These are phyloP conservation scores for Lotmaria passim DNA, from an alignment of 208 protist genomes.

Conservation along the genomic window DNA sequence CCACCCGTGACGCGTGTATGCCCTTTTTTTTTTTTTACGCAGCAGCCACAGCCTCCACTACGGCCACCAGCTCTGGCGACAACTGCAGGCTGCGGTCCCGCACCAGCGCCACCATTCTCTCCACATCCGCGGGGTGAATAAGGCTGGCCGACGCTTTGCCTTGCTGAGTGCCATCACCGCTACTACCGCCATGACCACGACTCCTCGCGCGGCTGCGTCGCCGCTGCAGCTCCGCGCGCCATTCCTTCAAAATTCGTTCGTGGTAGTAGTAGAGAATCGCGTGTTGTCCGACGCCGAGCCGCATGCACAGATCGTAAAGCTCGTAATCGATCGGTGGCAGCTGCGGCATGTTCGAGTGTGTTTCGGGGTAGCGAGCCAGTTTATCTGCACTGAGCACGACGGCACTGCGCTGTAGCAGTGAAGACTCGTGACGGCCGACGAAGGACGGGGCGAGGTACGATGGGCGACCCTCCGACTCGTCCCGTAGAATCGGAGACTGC, in stretches of 20 bases:
- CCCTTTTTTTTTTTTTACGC: slow-evolving; percentile 2
- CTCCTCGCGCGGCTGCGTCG: slow-evolving; percentile 19
- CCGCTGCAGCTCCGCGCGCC: slow-evolving; percentile 53
- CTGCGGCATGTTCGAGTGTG: slow-evolving; percentile 53
- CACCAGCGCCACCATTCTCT: slow-evolving; percentile 68
- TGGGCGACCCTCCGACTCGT: slow-evolving; percentile 61
- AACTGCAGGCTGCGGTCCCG: slow-evolving; percentile 78
- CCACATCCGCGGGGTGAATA: slow-evolving; percentile 45
- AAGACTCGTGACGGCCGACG: slow-evolving; percentile 49
- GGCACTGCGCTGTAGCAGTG: slow-evolving; percentile 31
- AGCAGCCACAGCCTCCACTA: slow-evolving; percentile 64
- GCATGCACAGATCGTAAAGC: slow-evolving; percentile 72
- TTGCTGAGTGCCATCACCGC: not conserved
- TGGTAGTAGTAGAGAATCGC: slow-evolving; percentile 74
- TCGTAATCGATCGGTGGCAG: slow-evolving; percentile 85
- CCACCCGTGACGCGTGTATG: no score
- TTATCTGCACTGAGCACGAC: slow-evolving; percentile 56
- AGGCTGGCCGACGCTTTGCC: not conserved
- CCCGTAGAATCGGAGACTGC: slow-evolving; percentile 64
- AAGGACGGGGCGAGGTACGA: slow-evolving; percentile 60
- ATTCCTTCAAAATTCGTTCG: slow-evolving; percentile 74
- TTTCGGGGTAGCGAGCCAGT: slow-evolving; percentile 68
- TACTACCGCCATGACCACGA: not conserved
- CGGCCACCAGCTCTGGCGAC: slow-evolving; percentile 56
- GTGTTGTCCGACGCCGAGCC: slow-evolving; percentile 55